Base-by-base conservation (phyloP, 345 rosid species). In the Salix udensis region DNA sequence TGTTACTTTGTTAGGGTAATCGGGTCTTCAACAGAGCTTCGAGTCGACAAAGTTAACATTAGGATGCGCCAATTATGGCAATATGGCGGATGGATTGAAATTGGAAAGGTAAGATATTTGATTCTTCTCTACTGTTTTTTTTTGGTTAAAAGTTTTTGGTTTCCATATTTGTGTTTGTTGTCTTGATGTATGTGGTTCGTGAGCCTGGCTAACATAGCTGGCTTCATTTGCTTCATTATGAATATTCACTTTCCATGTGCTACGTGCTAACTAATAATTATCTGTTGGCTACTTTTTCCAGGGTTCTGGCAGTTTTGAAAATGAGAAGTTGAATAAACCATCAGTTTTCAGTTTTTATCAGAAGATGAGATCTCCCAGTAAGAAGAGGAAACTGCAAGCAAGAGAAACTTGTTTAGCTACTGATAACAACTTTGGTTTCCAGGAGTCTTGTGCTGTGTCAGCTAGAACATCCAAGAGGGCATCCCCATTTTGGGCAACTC, bases 381-480 rank as follows among this genome's bases (percentile, higher is more conserved):
- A 77, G 26, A 65, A 52, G 62, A 64, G 34, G 21, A 53, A 73
- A 64, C 13, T 68, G 26, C 70, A 42, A 68, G 55, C 86, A 82
- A 74, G 86, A 79, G 76, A 84, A 13, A 44, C 37, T 24, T 66
- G 70, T 78, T 40, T 72, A 23, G 48, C 58, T 44, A 46, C 24
- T 44, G 74, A 61, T 26, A 46, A 74, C 48, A 39, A 23, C 19
- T 11, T 60, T 40, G 77, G 44, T 61, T 26, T 58, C 26, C 55
- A 48, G 70, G 74, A 68, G 30, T 68, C 85, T 46, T 74, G 77
- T 82, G 74, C 42, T 60, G 77, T 78, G 67, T 83, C 87, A 11
- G 76, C 81, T 72, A 83, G 81, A 82, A 66, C 77, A 30, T 77
- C 85, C 31, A 86, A 86, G 85, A 84, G 91, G 71, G 78, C 62